These are phyloP conservation scores for Pugionium dolabratum DNA, from an alignment of 345 rosid genomes.

Conservation along the genomic window DNA sequence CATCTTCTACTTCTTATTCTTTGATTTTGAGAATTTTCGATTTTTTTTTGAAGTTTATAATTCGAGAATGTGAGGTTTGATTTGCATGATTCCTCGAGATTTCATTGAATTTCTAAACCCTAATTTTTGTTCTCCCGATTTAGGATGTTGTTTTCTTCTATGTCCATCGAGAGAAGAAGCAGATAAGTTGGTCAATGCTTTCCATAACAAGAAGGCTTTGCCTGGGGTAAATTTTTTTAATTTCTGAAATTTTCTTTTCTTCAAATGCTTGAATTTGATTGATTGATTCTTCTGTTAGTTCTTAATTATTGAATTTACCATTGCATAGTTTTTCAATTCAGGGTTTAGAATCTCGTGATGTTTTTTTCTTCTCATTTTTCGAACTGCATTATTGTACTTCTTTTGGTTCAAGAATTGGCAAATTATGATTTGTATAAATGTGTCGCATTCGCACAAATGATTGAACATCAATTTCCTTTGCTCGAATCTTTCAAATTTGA, in stretches of 20 bases:
- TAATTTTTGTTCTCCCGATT: constrained; percentile 38
- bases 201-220: constrained; percentile 91
- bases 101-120: constrained; percentile 56
- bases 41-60: not conserved
- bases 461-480: constrained; percentile 13
- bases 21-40: not conserved
- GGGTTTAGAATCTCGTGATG: too few species aligned
- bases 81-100: constrained; percentile 25
- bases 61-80: constrained; percentile 32
- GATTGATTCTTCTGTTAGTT: constrained; percentile 11
- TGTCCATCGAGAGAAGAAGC: constrained; percentile 98
- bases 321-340: too few species aligned
- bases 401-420: constrained; percentile 33
- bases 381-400: constrained; percentile 31
- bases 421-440: constrained; percentile 11
- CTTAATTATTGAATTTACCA: too few species aligned
- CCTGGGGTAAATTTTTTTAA: constrained; percentile 56
- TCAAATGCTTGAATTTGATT: constrained; percentile 30
- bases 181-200: constrained; percentile 90
- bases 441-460: not conserved
- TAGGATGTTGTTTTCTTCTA: constrained; percentile 91
- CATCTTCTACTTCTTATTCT: not conserved
- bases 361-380: not conserved
- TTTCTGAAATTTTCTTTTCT: not conserved
- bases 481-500: constrained; percentile 11